Evolutionary conservation across 805 yeast genomes (phyloP).

Genomic region (Blastobotrys parvus): DNA sequence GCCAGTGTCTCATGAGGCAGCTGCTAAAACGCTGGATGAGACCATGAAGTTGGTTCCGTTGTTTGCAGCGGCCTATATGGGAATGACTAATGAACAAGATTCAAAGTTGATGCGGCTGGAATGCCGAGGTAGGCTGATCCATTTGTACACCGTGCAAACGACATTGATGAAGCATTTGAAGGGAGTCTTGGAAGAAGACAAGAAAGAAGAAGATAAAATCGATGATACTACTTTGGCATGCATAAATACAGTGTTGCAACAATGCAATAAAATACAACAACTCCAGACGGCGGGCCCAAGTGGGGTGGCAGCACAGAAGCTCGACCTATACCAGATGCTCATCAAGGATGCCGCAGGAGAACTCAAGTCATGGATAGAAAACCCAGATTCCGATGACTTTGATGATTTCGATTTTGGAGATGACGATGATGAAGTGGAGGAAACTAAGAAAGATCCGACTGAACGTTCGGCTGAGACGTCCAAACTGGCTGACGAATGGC

Average conservation of each 20-base stretch:
- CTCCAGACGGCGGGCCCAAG: constrained; percentile 43
- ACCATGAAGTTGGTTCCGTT: constrained; percentile 37
- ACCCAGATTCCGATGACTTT: constrained; percentile 37
- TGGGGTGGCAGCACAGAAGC: constrained; percentile 41
- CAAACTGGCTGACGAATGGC: constrained; percentile 38
- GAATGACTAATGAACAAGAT: constrained; percentile 31
- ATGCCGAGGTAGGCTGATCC: constrained; percentile 15
- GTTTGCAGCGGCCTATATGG: constrained; percentile 38
- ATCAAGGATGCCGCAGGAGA: constrained; percentile 60
- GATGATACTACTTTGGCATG: constrained; percentile 41
- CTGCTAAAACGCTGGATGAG: constrained; percentile 41
- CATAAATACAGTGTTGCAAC: constrained; percentile 67
- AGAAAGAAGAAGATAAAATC: background rate
- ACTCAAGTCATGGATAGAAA: constrained; percentile 58
- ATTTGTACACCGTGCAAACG: constrained; percentile 21
- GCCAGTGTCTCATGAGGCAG: constrained; percentile 42
- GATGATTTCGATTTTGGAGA: constrained; percentile 10
- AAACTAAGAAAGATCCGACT: constrained; percentile 16
- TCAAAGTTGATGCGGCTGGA: constrained; percentile 21
- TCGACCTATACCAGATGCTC: constrained; percentile 38
- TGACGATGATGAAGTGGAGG: constrained; percentile 8
- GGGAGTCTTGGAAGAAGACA: constrained; percentile 7
- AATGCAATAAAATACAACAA: constrained; percentile 42
- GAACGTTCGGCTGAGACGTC: constrained; percentile 31
- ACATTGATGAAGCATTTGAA: constrained; percentile 9